Conservation (phyloP, 495 filamentous ascomycete species). For the Talaromyces wortmannii region DNA sequence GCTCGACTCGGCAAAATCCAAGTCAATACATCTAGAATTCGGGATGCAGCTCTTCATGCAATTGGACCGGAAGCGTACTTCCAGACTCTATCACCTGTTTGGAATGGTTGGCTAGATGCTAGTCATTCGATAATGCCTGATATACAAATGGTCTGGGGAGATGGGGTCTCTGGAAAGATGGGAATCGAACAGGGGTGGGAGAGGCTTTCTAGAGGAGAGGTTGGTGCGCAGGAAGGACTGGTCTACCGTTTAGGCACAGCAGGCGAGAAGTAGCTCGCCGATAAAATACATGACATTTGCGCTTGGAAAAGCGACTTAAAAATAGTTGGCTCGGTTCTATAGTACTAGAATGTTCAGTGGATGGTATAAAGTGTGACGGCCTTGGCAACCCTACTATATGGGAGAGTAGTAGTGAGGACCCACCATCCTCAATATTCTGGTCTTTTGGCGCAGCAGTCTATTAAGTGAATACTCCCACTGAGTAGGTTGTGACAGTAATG, state of each 20-base stretch:
- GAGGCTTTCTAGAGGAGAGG: slow-evolving; percentile 26
- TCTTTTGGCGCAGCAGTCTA: no score
- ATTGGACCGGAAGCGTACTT: slow-evolving; percentile 25
- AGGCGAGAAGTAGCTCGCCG: background rate
- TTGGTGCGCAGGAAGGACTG: slow-evolving; percentile 32
- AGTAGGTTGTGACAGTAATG: no score
- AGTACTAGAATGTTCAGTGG: no score
- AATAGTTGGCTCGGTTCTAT: no score
- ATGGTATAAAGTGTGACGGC: no score
- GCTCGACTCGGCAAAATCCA: slow-evolving; percentile 16
- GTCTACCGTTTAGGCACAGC: slow-evolving; percentile 22
- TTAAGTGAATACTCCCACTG: no score
- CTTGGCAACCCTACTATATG: no score
- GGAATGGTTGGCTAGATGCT: slow-evolving; percentile 23
- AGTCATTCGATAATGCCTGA: slow-evolving; percentile 22
- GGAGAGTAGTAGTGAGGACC: no score
- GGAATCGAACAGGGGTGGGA: slow-evolving; percentile 39
- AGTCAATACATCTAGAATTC: slow-evolving; percentile 36
- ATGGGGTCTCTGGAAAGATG: slow-evolving; percentile 28
- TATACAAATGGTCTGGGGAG: slow-evolving; percentile 31
- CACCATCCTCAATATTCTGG: no score
- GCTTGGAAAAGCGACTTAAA: no score
- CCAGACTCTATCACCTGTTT: slow-evolving; percentile 13
- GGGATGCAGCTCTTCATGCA: slow-evolving; percentile 24
- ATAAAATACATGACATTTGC: no score